A percentile compares a stretch with the other conserved stretches of the same genome.
Conservation (phyloP, 2,329 filamentous ascomycete genomes). For the Ascochyta viciae-villosae region DNA sequence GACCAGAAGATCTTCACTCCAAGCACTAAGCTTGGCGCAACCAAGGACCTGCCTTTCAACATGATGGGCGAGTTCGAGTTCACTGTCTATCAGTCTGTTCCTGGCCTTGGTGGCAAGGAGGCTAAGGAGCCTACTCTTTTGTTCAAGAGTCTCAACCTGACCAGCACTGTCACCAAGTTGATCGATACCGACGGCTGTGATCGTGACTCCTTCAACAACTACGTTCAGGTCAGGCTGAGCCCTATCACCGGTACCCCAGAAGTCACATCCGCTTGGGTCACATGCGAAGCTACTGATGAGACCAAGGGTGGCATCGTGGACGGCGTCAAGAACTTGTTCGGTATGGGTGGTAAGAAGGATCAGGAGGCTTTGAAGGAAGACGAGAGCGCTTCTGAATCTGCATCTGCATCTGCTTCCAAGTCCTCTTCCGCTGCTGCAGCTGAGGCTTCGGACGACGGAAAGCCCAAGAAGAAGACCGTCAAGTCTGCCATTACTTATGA, state of each 20-base stretch:
- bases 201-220: conserved; percentile 78
- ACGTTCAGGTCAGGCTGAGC: conserved; percentile 76
- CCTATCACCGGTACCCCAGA: conserved; percentile 80
- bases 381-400: conserved; percentile 52
- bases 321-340: conserved; percentile 94
- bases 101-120: conserved; percentile 51
- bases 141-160: conserved; percentile 84
- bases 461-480: conserved; percentile 61
- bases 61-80: conserved; percentile 83
- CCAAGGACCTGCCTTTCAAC: conserved; percentile 85
- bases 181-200: conserved; percentile 81
- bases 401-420: conserved; percentile 52
- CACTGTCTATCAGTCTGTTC: conserved; percentile 77
- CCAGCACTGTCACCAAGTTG: conserved; percentile 78
- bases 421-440: conserved; percentile 55
- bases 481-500: conserved; percentile 60
- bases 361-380: conserved; percentile 71
- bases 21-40: conserved; percentile 74
- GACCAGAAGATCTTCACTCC: conserved; percentile 85
- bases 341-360: conserved; percentile 90
- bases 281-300: conserved; percentile 80
- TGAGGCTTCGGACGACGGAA: conserved; percentile 55
- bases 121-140: conserved; percentile 68
- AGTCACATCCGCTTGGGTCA: conserved; percentile 75
- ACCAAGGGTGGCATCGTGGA: conserved; percentile 86